Conservation (phyloP, 1,284 basidiomycete genomes). For the Macrocystidia cucumis region DNA sequence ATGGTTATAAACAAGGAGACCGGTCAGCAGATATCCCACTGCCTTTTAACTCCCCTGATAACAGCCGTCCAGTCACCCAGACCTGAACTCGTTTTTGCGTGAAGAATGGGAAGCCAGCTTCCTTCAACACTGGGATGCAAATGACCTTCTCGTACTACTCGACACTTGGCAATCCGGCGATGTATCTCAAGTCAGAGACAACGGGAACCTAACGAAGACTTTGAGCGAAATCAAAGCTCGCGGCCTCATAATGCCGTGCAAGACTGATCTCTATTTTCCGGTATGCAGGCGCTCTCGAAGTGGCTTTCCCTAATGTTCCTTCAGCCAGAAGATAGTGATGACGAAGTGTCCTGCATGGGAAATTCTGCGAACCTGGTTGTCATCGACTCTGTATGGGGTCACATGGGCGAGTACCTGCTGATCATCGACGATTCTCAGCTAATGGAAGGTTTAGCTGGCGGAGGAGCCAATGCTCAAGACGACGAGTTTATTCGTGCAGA, state of each 20-base stretch:
- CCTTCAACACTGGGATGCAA: conserved; percentile 44
- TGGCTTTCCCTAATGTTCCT: no score
- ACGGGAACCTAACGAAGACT: conserved; percentile 31
- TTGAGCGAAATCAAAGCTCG: conserved; percentile 39
- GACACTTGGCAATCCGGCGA: conserved; percentile 52
- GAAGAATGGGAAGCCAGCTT: conserved; percentile 45
- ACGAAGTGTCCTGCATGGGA: conserved; percentile 36
- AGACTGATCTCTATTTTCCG: conserved; percentile 54
- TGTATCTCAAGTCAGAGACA: conserved; percentile 35
- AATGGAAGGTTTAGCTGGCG: conserved; percentile 24
- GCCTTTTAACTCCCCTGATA: no score
- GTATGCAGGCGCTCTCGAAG: no score
- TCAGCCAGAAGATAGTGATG: conserved; percentile 50
- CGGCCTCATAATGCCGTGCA: conserved; percentile 49
- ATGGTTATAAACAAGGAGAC: conserved; percentile 36
- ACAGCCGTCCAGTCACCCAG: conserved; percentile 40
- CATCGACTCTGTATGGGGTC: conserved; percentile 51
- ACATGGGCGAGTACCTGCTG: conserved; percentile 35
- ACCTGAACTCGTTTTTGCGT: conserved; percentile 42
- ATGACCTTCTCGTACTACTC: conserved; percentile 45
- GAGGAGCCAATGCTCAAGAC: conserved; percentile 28
- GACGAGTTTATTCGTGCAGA: conserved; percentile 27
- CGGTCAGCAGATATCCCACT: no score
- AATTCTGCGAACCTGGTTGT: conserved; percentile 35
- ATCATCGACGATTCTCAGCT: neutral